Evolutionary conservation across 2,329 filamentous ascomycete genomes (phyloP), one percentile per base, ranked within the genome.

Genomic region (Exserohilum rostratum): DNA sequence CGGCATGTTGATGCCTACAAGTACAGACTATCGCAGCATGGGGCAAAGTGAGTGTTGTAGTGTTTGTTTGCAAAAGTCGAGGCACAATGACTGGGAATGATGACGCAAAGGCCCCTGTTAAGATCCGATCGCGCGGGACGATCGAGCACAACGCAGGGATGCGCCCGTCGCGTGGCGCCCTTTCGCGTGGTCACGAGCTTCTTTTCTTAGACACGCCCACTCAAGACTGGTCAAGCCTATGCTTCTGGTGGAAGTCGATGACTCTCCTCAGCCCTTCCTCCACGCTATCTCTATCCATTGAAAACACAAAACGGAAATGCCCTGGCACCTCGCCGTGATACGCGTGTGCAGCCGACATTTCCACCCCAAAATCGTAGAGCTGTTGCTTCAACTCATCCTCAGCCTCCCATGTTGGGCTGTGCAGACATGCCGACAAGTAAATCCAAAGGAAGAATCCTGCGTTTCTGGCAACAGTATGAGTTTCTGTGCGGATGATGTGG

Each of bases 361-460:
- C 62, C 6, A 69, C 46, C 0, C 64, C 63, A 9, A 38, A 47
- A 27, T 62, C 48, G 25, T 64, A 42, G 17, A 65, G 47, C 25
- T 37, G 53, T 34, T 64, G 46, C 20, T 58, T 61, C 58, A 77
- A 72, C 6, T 74, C 62, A 18, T 61, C 55, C 34, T 70, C 60
- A 13, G 47, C 50, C 31, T 50, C 42, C 42, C 40, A 34, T n/a
- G 18, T 47, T 35, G 7, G 37, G 40, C 13, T 48, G 38, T 18
- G 34, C 31, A 68, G 37, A 49, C 54, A 68, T 2, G 44, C 48
- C 17, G 53, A 64, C 2, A 87, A 62, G 62, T 86, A 77, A 2
- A 83, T 67, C 76, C 80, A 86, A 2, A 86, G 57, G 62, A 86
- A 87, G 61, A 86, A 85, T 0, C 81, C 83, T 0, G 83, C 83